Evolutionary conservation across 257 asterid species (phyloP), one percentile per base, ranked within the genome.

Genomic region (Striga asiatica): DNA sequence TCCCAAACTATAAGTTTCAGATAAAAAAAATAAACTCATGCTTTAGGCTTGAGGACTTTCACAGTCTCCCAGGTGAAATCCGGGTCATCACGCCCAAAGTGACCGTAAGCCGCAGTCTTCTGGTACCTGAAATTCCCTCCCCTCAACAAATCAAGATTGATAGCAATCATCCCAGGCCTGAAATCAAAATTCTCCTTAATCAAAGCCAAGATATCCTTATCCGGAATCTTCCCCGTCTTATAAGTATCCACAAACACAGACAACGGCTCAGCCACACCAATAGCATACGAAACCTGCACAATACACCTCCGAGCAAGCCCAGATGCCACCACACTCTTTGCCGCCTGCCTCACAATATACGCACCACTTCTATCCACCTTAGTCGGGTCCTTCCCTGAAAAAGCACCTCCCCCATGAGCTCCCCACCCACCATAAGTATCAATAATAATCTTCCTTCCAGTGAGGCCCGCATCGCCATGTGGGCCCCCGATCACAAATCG

Each of bases 361-460:
- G 92, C 88, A 13, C 92, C 92, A 32, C 92, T 79, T 42, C 92
- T 74, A 45, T 82, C 84, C 58, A 82, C 92, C 76, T 82, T 82
- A 20, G 82, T 82, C 0, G 91, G 86, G 10, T 81, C 86, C 62
- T 81, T 81, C 11, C 86, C 91, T 1, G 86, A 81, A 69, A 81
- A 81, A 20, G 91, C 91, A 71, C 91, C 91, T 0, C 91, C 86
- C 22, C 91, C 91, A 2, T 81, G 91, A 50, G 86, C 81, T 5
- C 83, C 91, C 91, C 91, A 81, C 2, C 92, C 92, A 41, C 92
- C 87, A 5, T 82, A 79, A 0, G 87, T 82, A 39, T 82, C 92
- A 0, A 82, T 77, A 43, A 82, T 74, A 58, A 82, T 72, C 34
- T 79, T 82, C 61, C 87, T 64, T 4, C 92, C 84, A 0, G 92